Percentiles rank a stretch among this genome's conserved stretches.
Evolutionary conservation across 2,329 filamentous ascomycete genomes (phyloP).

Genomic region (Chaetomiaceae sp.): DNA sequence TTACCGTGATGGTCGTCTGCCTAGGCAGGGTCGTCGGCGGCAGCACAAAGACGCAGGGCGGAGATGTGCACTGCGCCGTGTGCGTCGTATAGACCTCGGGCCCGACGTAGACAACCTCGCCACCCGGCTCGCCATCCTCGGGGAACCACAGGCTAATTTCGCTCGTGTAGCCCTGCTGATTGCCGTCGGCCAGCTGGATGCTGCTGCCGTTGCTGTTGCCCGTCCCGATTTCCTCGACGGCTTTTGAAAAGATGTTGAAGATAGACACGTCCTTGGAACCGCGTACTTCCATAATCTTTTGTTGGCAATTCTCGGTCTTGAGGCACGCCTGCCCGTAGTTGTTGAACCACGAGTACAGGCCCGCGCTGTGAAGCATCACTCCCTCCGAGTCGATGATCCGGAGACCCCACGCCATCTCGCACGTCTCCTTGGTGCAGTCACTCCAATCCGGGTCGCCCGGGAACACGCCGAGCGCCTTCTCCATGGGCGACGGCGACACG

Average conservation of each 20-base stretch:
- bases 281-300: neutral
- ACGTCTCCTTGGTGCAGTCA: neutral
- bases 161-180: neutral
- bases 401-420: neutral
- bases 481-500: neutral
- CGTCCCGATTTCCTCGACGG: neutral
- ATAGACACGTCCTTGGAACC: neutral
- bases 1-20: neutral
- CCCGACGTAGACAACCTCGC: neutral
- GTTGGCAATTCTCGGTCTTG: neutral
- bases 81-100: neutral
- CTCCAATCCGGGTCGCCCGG: neutral
- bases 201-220: neutral
- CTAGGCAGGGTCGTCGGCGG: neutral
- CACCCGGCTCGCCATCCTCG: neutral
- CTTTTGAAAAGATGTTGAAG: neutral
- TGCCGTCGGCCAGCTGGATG: neutral
- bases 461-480: neutral
- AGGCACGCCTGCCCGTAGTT: neutral
- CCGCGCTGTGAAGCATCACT: neutral
- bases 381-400: neutral
- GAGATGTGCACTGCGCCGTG: neutral
- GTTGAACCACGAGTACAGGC: neutral
- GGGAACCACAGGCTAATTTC: neutral
- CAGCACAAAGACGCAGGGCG: neutral